Base-by-base conservation (phyloP, 441 rosid genomes). In the Omphalea diandra region DNA sequence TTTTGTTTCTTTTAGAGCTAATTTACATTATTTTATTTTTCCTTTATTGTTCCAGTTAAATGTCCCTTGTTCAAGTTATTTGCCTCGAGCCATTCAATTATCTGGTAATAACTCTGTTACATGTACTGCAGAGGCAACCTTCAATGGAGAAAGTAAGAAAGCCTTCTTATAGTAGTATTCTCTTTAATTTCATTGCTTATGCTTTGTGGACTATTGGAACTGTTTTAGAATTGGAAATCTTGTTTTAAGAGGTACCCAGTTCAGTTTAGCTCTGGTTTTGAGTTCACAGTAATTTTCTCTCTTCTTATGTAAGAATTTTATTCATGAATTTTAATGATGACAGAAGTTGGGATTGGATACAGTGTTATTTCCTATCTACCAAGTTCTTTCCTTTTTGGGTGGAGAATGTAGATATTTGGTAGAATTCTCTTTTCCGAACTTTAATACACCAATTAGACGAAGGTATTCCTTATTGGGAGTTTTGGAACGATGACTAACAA, bases 71-170 rank as follows among this genome's bases (percentile, higher is more conserved):
- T 65, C 83, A 29, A 80, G 56, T 70, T 82, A 83, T 63, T 56
- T 75, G 66, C 69, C 81, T 72, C 82, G 67, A 52, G 38, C 81
- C 63, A 43, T 29, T 29, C 52, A 70, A 33, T 61, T 68, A 31
- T 59, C 84, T 58, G 56, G 77, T 15, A 75, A 72, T 17, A 54
- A 44, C 67, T 38, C 71, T 41, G 32, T 74, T 69, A 66, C 75
- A 17, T 52, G 79, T 76, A 56, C 76, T 3, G 14, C 64, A 32
- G 78, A 75, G 8, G 32, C 83, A 38, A 50, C 26, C 36, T 56
- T 36, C 40, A 8, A 54, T 4, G 82, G 81, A 77, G 83, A 82
- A 76, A 79, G 97, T 88, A 78, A 71, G 84, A 74, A 61, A 52
- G 47, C 69, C 57, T 36, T 69, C 36, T 14, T 26, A n/a, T n/a